phyloP scores from a whole-genome alignment of 2,329 filamentous ascomycete species.

The Sporothrix variecibatus region DNA sequence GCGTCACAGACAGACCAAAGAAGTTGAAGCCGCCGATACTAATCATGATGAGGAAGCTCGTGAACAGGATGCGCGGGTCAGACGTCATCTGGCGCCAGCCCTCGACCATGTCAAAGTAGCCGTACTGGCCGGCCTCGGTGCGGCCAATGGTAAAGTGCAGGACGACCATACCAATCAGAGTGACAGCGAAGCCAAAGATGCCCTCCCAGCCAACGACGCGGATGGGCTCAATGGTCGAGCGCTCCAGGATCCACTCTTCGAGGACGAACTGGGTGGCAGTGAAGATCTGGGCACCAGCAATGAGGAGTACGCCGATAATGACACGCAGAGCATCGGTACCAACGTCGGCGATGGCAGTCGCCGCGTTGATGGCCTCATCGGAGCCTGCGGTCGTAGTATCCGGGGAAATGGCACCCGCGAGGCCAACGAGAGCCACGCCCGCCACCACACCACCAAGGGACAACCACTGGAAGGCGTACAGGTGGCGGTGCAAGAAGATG shows the following conservation, averaged over 20 bases:
- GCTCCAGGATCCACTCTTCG: constrained; percentile 85
- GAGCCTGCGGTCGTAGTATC: constrained; percentile 54
- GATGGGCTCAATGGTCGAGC: constrained; percentile 70
- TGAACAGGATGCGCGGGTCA: constrained; percentile 69
- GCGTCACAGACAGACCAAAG: constrained; percentile 92
- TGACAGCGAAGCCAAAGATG: constrained; percentile 82
- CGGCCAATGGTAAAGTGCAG: constrained; percentile 76
- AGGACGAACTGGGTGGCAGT: constrained; percentile 95
- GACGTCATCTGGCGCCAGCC: constrained; percentile 79
- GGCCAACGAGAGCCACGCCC: constrained; percentile 85
- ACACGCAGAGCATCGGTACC: constrained; percentile 61
- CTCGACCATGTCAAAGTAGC: constrained; percentile 88
- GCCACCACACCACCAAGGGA: constrained; percentile 82
- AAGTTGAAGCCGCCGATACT: constrained; percentile 99
- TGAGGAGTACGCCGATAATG: constrained; percentile 81
- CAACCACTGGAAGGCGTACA: constrained; percentile 90
- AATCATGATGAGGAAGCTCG: constrained; percentile 91
- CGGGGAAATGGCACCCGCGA: constrained; percentile 80
- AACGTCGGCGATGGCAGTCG: constrained; percentile 39
- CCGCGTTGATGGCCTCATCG: constrained; percentile 31
- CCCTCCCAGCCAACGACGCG: constrained; percentile 96
- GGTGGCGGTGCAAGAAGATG: constrained; percentile 76
- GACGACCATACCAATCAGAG: constrained; percentile 74
- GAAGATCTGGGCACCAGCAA: constrained; percentile 93
- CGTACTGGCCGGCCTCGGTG: constrained; percentile 71